Conservation (phyloP, 805 yeast genomes). For the Kodamaea fukazawae region DNA sequence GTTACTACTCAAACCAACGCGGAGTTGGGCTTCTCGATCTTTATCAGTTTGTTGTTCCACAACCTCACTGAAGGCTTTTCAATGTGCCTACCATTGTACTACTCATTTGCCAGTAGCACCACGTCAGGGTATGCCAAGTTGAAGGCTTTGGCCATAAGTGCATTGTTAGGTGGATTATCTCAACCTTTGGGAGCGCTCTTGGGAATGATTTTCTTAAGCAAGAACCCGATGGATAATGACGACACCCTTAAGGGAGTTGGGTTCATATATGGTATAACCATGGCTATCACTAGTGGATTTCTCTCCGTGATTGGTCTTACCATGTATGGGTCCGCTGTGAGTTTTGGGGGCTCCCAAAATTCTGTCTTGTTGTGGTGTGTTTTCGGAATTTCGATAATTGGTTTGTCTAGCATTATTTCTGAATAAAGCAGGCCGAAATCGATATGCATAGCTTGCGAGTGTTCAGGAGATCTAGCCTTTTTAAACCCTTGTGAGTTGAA, state of each 20-base stretch:
- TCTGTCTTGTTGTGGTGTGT: conserved; percentile 58
- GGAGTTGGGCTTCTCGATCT: conserved; percentile 71
- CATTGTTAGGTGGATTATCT: conserved; percentile 73
- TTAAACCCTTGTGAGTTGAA: no score
- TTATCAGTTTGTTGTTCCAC: conserved; percentile 81
- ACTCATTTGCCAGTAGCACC: conserved; percentile 52
- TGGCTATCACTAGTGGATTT: conserved; percentile 81
- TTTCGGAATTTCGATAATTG: conserved; percentile 57
- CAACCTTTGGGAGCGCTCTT: conserved; percentile 87
- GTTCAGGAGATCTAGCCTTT: no score
- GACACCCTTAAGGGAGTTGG: conserved; percentile 27
- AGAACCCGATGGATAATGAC: conserved; percentile 26
- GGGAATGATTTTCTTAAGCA: conserved; percentile 50
- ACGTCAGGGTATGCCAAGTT: conserved; percentile 44
- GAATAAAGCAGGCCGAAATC: conserved; percentile 4
- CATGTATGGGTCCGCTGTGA: conserved; percentile 80
- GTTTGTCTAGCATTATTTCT: conserved; percentile 39
- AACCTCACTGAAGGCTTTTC: conserved; percentile 93
- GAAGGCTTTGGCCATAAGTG: conserved; percentile 63
- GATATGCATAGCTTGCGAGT: no score
- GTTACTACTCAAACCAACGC: conserved; percentile 68
- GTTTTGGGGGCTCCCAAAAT: conserved; percentile 71
- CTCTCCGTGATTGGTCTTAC: conserved; percentile 76
- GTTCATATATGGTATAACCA: conserved; percentile 56
- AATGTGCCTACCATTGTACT: conserved; percentile 85